Evolutionary conservation across 2,329 filamentous ascomycete species (phyloP), one percentile per base, ranked within the genome.

Genomic region (Coleophoma cylindrospora): DNA sequence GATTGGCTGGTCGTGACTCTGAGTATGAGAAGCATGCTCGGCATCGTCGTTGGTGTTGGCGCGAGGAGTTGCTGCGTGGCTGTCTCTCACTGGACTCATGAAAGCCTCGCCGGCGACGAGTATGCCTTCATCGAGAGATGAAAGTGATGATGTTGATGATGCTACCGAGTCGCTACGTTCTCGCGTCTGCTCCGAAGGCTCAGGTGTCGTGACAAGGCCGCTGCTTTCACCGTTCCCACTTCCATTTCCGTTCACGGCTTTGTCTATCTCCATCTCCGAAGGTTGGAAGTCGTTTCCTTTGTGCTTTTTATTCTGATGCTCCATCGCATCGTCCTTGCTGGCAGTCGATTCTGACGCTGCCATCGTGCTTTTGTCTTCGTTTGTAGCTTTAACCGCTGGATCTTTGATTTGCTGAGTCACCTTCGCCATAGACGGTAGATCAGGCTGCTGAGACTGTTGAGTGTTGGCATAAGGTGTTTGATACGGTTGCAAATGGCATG

Each of bases 61-160:
- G 27, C 43, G 44, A 43, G 21, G 47, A 43, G 47, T 19, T 27
- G 22, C 8, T 27, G 27, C 27, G 47, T 37, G 47, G 40, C 47
- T 49, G 19, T 27, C 33, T 27, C 45, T 47, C 17, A 44, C 47
- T 22, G 48, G 45, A 43, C 48, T 55, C 19, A 43, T 37, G 40
- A 52, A 47, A 10, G 27, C 27, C 6, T 41, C 50, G 34, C 34
- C 36, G 40, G 54, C 56, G 9, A 49, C 54, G 19, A 64, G 48
- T 11, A 64, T 49, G 7, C 60, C 47, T 45, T 64, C 62, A 46
- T 66, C 62, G 12, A 70, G 54, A 4, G 67, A 70, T 19, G 67
- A 68, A 34, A 70, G 55, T 10, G 65, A 68, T n/a, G 68, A 70
- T 13, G 57, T 58, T 50, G 61, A 69, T 8, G 66, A 66, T 27